These are phyloP conservation scores for Pulveroboletus sp. DNA, from an alignment of 768 basidiomycete genomes.

Conservation along the genomic window DNA sequence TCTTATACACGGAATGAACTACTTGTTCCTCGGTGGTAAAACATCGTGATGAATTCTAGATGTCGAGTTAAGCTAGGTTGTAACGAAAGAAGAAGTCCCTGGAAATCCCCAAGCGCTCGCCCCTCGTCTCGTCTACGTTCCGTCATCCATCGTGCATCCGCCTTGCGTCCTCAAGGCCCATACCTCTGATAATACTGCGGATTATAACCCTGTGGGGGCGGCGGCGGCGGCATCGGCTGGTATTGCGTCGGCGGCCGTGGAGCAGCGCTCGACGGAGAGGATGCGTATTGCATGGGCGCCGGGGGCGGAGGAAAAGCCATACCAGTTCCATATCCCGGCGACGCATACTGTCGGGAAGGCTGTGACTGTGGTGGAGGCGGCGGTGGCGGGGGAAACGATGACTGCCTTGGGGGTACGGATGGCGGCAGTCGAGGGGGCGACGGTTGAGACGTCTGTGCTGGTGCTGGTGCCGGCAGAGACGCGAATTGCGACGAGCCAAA, in stretches of 20 bases:
- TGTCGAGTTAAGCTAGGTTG: too few species aligned
- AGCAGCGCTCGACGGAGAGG: constrained; percentile 11
- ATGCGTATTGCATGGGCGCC: constrained; percentile 23
- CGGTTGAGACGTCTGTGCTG: too few species aligned
- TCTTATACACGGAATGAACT: too few species aligned
- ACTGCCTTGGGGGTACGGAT: constrained; percentile 23
- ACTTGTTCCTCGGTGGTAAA: too few species aligned
- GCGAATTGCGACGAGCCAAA: constrained; percentile 22
- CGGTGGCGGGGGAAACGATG: constrained; percentile 16
- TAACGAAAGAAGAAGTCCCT: not conserved
- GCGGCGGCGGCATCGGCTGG: constrained; percentile 30
- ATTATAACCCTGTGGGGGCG: constrained; percentile 31
- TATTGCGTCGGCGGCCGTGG: constrained; percentile 24
- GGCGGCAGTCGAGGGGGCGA: constrained; percentile 22
- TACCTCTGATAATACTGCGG: constrained; percentile 31
- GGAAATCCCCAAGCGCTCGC: not conserved
- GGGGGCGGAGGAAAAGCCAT: constrained; percentile 29
- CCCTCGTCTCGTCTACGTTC: too few species aligned
- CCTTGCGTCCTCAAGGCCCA: constrained; percentile 16
- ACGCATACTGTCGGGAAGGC: constrained; percentile 18
- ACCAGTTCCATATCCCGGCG: constrained; percentile 12
- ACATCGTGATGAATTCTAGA: not conserved
- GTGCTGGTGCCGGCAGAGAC: constrained; percentile 5
- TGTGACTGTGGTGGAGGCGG: constrained; percentile 16
- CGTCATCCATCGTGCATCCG: not conserved